Base-by-base conservation (phyloP, 2,329 filamentous ascomycete species). In the Trichoderma hamatum region DNA sequence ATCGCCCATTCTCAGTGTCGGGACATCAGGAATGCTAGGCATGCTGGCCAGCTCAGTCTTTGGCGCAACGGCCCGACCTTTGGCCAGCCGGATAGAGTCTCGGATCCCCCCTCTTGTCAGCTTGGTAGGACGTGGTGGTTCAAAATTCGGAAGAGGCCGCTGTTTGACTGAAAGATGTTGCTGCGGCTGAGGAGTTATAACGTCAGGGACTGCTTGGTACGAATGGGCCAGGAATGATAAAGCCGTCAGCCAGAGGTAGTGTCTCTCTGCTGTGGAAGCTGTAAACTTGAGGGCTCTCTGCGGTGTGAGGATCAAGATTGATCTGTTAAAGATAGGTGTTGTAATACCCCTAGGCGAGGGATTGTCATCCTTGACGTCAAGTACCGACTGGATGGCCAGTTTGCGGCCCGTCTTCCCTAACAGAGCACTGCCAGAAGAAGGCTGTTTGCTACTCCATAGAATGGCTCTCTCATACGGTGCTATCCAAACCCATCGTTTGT, bases 371-470 rank as follows among this genome's bases (percentile, higher is more conserved):
- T 96, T 96, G 72, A 99, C 96, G 75, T 99, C 96, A 34, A 99
- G 85, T 5, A 99, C 96, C 11, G 96, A 97, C 83, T 98, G 95
- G 72, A 99, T 97, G 11, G 86, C 88, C 75, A 99, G 82, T 82
- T 98, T 99, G 74, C 96, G 90, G 67, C 96, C 96, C 77, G 91
- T 92, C 84, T 98, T 99, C 73, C 96, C 96, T 84, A 98, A 86
- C 79, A 99, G 81, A 36, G 94, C 95, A 74, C 89, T 91, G 36
- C 94, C 94, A 74, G 90, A 93, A 11, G 90, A 93, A 19, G 96
- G 96, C 80, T 99, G 96, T 84, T 97, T 97, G 84, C 92, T 97
- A 80, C 95, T 97, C 96, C 96, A 99, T 79, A 99, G 92, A 70
- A 99, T 95, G 14, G 95, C 91, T 71, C 94, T 87, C 80, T 99